Conservation (phyloP, 495 filamentous ascomycete genomes). For the Arthonia radiata region DNA sequence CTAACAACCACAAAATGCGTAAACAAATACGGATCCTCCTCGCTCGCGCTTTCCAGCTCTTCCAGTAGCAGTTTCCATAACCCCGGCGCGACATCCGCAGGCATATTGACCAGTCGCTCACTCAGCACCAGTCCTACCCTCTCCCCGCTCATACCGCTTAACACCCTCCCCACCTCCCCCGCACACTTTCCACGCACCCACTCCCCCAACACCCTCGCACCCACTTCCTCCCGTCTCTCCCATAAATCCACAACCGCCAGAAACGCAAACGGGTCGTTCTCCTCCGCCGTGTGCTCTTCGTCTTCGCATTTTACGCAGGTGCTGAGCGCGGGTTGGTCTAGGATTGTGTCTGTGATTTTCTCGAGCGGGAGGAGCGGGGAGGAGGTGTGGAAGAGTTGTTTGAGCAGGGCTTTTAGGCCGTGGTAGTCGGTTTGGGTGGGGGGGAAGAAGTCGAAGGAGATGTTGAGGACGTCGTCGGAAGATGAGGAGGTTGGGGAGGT, state of each 20-base stretch:
- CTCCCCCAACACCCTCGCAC: no score
- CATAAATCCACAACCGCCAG: constrained; percentile 68
- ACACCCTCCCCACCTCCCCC: constrained; percentile 15
- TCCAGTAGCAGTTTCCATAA: constrained; percentile 93
- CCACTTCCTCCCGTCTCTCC: no score
- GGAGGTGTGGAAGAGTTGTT: constrained; percentile 86
- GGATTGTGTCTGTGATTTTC: constrained; percentile 60
- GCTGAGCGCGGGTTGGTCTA: constrained; percentile 69
- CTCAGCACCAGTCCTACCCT: constrained; percentile 64
- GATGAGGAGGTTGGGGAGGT: no score
- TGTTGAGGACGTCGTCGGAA: constrained; percentile 82
- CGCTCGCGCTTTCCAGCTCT: constrained; percentile 70
- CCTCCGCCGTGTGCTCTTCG: constrained; percentile 49
- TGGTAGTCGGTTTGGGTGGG: constrained; percentile 80
- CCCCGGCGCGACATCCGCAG: constrained; percentile 68
- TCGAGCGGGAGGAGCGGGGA: constrained; percentile 65
- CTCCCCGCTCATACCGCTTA: background rate
- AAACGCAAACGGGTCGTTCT: constrained; percentile 86
- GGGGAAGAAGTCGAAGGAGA: constrained; percentile 96
- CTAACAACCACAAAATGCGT: constrained; percentile 79
- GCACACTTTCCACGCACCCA: no score
- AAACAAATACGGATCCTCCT: constrained; percentile 86
- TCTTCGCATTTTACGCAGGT: constrained; percentile 52
- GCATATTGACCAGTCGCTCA: constrained; percentile 88
- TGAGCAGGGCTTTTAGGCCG: constrained; percentile 69